These are phyloP conservation scores for Eimeria maxima DNA, from an alignment of 169 alveolate genomes.

Conservation along the genomic window DNA sequence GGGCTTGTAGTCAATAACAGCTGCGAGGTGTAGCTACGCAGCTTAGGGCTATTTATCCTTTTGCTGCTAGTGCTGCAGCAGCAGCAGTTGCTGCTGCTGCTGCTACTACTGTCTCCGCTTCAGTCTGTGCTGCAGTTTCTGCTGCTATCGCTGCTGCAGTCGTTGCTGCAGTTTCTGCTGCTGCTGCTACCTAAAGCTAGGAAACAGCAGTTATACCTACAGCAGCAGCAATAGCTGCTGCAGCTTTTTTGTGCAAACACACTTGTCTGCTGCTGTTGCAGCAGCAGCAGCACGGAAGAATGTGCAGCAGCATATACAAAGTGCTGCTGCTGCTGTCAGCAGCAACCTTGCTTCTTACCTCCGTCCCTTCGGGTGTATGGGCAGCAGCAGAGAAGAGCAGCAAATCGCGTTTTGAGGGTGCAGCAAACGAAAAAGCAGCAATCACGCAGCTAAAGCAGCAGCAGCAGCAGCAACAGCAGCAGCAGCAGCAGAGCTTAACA, in stretches of 20 bases:
- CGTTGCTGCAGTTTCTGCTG: not conserved
- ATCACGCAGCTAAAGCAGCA: constrained; percentile 20
- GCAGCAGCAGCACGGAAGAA: constrained; percentile 3
- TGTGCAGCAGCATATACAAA: not conserved
- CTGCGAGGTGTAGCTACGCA: not conserved
- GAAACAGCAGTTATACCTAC: not conserved
- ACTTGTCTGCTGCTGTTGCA: not conserved
- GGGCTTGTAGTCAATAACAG: not conserved
- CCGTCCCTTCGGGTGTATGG: not conserved
- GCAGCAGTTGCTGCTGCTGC: not conserved
- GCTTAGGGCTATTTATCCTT: not conserved
- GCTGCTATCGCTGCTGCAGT: too few relatives aligned
- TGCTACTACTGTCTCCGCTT: not conserved
- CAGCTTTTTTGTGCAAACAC: not conserved
- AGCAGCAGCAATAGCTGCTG: not conserved
- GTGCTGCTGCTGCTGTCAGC: not conserved
- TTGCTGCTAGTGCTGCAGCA: not conserved
- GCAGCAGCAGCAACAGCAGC: constrained; percentile 34
- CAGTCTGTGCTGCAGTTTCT: too few relatives aligned
- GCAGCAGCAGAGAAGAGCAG: not conserved
- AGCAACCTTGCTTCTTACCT: not conserved
- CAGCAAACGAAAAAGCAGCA: not conserved
- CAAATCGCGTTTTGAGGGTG: not conserved
- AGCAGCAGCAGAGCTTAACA: not conserved
- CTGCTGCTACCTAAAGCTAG: not conserved